These are phyloP conservation scores for Nigrospora oryzae DNA, from an alignment of 2,329 filamentous ascomycete species.

Conservation along the genomic window DNA sequence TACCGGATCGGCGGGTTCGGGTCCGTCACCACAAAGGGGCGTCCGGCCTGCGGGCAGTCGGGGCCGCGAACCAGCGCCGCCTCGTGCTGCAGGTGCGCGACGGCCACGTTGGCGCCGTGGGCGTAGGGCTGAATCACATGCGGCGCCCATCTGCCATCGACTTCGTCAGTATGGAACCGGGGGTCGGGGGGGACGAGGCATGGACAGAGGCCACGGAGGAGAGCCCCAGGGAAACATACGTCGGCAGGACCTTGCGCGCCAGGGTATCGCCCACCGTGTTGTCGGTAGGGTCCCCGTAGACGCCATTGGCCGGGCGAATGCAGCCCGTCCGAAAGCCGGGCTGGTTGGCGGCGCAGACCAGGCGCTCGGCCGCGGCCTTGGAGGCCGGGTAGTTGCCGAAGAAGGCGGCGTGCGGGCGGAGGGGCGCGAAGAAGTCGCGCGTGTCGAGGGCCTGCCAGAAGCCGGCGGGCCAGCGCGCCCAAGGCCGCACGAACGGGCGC, in stretches of 20 bases:
- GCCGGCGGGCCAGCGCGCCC: constrained; percentile 25
- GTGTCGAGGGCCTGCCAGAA: constrained; percentile 33
- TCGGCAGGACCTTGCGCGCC: constrained; percentile 24
- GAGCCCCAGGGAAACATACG: constrained; percentile 26
- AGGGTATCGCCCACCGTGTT: constrained; percentile 32
- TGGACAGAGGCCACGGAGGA: neutral
- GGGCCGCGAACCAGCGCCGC: constrained; percentile 19
- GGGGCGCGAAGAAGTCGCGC: constrained; percentile 25
- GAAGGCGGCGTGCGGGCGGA: constrained; percentile 28
- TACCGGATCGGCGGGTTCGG: constrained; percentile 31
- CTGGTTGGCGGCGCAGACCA: constrained; percentile 25
- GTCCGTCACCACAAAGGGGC: constrained; percentile 31
- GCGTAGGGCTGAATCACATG: constrained; percentile 31
- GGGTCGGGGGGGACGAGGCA: neutral
- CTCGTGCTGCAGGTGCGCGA: constrained; percentile 32
- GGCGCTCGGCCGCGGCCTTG: constrained; percentile 35
- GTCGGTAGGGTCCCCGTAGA: constrained; percentile 35
- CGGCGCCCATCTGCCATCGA: constrained; percentile 21
- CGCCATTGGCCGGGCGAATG: constrained; percentile 43
- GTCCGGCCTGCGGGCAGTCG: constrained; percentile 18
- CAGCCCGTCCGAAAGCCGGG: constrained; percentile 39
- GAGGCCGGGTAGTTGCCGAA: constrained; percentile 36
- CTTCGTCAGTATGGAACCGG: neutral
- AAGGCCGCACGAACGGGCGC: constrained; percentile 26
- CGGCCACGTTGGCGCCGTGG: constrained; percentile 30